Conservation (phyloP, 208 protist species). For the Trypanosoma platydactyli region DNA sequence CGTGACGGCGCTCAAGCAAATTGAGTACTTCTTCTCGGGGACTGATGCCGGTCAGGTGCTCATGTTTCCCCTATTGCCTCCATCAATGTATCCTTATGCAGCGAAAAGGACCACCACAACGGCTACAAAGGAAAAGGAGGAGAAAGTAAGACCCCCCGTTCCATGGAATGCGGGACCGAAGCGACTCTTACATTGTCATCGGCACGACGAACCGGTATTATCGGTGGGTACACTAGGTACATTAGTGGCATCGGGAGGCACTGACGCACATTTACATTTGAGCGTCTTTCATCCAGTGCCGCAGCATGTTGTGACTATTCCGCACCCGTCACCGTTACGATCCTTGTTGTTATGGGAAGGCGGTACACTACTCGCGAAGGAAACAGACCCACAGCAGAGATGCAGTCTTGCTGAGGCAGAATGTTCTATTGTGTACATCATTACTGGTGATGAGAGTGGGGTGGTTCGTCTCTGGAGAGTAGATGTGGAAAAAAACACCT, state of each 20-base stretch:
- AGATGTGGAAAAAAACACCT: conserved; percentile 40
- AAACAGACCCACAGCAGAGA: conserved; percentile 9
- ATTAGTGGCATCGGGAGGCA: conserved; percentile 46
- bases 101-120: neutral
- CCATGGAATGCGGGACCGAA: conserved; percentile 45
- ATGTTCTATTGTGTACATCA: conserved; percentile 61
- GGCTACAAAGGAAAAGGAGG: neutral
- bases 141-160: neutral
- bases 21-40: conserved; percentile 82
- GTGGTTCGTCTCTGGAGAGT: conserved; percentile 74
- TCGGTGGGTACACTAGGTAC: conserved; percentile 49
- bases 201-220: conserved; percentile 46
- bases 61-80: conserved; percentile 60
- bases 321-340: conserved; percentile 44
- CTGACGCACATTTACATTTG: conserved; percentile 48
- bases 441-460: conserved; percentile 59
- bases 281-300: conserved; percentile 66
- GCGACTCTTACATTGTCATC: conserved; percentile 65
- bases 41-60: conserved; percentile 66
- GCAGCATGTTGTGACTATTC: conserved; percentile 36
- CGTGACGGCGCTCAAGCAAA: conserved; percentile 42
- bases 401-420: conserved; percentile 29
- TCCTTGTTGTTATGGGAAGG: conserved; percentile 78
- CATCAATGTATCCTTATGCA: conserved; percentile 31
- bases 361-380: conserved; percentile 27